A percentile compares a stretch with the other conserved stretches of the same genome.
Evolutionary conservation across 371 early-diverging fungal genomes (phyloP).

Genomic region (Parasitella parasitica): DNA sequence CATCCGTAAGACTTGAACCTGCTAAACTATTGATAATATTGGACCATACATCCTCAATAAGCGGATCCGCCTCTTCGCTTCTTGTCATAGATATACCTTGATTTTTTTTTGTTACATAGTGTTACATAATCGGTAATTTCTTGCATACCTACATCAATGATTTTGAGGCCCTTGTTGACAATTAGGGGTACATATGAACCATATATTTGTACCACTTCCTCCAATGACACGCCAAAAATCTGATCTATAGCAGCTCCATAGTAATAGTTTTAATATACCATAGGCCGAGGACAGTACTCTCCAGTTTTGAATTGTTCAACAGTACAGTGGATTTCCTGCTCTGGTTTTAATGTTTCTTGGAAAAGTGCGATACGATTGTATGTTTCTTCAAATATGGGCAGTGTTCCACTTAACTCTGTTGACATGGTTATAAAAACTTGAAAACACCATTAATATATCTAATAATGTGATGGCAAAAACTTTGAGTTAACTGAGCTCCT

Average conservation of each 20-base stretch:
- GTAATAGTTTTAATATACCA: conserved; percentile 67
- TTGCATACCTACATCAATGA: conserved; percentile 38
- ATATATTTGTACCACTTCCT: conserved; percentile 59
- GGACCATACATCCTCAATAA: conserved; percentile 52
- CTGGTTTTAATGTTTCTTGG: conserved; percentile 75
- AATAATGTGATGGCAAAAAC: no score
- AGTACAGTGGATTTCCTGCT: conserved; percentile 72
- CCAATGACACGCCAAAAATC: conserved; percentile 73
- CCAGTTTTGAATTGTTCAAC: conserved; percentile 75
- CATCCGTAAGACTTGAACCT: conserved; percentile 45
- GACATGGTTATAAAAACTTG: conserved; percentile 67
- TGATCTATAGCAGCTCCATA: conserved; percentile 66
- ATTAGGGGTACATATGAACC: conserved; percentile 61
- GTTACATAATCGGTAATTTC: no score
- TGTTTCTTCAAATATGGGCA: conserved; percentile 53
- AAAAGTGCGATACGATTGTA: conserved; percentile 63
- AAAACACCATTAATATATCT: no score
- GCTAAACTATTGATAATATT: conserved; percentile 51
- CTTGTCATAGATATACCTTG: no score
- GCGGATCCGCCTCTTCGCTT: conserved; percentile 11
- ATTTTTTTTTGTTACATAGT: no score
- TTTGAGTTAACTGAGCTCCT: no score
- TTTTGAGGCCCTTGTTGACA: conserved; percentile 46
- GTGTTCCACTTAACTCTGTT: conserved; percentile 57
- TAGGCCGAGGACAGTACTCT: conserved; percentile 68